Conservation (phyloP, 164 flowering plant species). For the Aristolochia fimbriata region DNA sequence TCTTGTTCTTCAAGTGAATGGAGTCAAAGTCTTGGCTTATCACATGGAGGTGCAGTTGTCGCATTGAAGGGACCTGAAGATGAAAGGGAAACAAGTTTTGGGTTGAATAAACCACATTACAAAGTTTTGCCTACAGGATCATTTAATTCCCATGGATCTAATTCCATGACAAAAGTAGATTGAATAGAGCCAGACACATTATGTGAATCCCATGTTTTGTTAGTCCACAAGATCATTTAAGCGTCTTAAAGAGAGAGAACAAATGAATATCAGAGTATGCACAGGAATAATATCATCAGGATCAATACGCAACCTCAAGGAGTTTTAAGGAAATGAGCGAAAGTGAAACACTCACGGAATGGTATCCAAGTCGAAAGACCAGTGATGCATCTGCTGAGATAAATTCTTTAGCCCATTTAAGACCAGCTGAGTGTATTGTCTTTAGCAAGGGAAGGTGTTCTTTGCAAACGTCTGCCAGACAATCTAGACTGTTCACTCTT, state of each 20-base stretch:
- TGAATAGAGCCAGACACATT: too few relatives aligned
- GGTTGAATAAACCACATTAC: neutral
- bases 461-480: conserved; percentile 48
- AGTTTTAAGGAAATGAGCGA: neutral
- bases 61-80: conserved; percentile 83
- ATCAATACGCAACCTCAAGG: neutral
- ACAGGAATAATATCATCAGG: neutral
- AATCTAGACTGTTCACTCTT: conserved; percentile 58
- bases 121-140: too few relatives aligned
- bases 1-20: conserved; percentile 65
- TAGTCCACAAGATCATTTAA: too few relatives aligned
- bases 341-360: conserved; percentile 42
- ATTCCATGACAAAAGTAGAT: too few relatives aligned
- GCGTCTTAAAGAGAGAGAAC: too few relatives aligned
- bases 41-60: conserved; percentile 89
- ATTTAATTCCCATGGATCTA: too few relatives aligned
- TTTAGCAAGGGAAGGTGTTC: conserved; percentile 55
- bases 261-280: too few relatives aligned
- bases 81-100: neutral
- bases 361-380: conserved; percentile 85
- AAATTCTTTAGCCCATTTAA: conserved; percentile 58
- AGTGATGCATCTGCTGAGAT: conserved; percentile 49
- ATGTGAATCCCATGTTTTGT: too few relatives aligned
- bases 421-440: conserved; percentile 63
- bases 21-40: conserved; percentile 93